Base-by-base conservation (phyloP, 2,329 filamentous ascomycete genomes). In the Hypoxylon sp. region DNA sequence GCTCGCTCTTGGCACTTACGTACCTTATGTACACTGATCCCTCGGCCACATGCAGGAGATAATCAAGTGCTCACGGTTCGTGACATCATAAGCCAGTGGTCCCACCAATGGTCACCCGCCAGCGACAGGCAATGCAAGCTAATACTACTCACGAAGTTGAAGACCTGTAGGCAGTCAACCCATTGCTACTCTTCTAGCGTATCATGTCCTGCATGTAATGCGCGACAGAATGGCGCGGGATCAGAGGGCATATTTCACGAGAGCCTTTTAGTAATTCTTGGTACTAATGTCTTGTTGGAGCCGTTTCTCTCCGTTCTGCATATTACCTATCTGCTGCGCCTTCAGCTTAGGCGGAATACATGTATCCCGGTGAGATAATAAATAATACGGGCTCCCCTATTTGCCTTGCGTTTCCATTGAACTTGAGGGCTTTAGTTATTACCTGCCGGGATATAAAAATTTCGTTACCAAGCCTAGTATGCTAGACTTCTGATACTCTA, bases 21-120 rank as follows among this genome's bases (percentile, higher is more conserved):
- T 67, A 61, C 45, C 46, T 49, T 5, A 56, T 7, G 52, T 65
- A 60, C 10, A n/a, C 30, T 62, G 21, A n/a, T 4, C 28, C 43
- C 36, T 38, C 17, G 57, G 10, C 28, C 61, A 66, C 66, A 68
- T 69, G 67, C 60, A 58, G 45, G 49, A 57, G 46, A 49, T 62
- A 66, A 68, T 68, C 68, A 65, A 68, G 60, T 70, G 60, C 38
- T 53, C 38, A 56, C 34, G 36, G 49, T 46, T 38, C 63, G 63
- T 71, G 69, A 69, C 67, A 69, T 69, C 63, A 71, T 67, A 61
- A 28, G 63, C 59, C 62, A 13, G 49, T 66, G 57, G 53, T 45
- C 43, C 60, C 67, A 70, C 69, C 67, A 69, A 69, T 63, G 36
- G 65, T 64, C 67, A 63, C 56, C 50, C 45, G 67, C 61, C 69